Conservation (phyloP, 768 basidiomycete species). For the Boletus vermiculosoides region DNA sequence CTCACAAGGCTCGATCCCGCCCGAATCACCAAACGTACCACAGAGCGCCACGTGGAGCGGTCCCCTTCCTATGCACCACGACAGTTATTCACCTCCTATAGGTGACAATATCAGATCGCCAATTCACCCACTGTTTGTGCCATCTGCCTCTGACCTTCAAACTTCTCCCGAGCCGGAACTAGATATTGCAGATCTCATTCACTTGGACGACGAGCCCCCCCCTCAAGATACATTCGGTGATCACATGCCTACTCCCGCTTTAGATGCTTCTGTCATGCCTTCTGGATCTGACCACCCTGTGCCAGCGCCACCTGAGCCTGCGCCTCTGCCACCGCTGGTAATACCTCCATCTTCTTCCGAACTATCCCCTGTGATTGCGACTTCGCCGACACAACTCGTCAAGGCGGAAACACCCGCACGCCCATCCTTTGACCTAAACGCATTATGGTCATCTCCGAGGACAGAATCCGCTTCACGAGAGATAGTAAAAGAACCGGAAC, state of each 20-base stretch:
- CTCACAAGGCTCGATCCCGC: constrained; percentile 56
- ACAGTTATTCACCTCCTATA: constrained; percentile 27
- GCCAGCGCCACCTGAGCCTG: constrained; percentile 15
- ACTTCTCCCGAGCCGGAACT: constrained; percentile 55
- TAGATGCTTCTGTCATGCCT: constrained; percentile 13
- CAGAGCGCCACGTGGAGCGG: constrained; percentile 58
- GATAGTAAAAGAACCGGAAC: constrained; percentile 24
- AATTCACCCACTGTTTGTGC: constrained; percentile 35
- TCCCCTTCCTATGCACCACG: constrained; percentile 47
- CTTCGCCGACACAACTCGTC: constrained; percentile 23
- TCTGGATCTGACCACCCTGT: constrained; percentile 6
- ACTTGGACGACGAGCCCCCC: constrained; percentile 63
- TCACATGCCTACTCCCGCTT: constrained; percentile 15
- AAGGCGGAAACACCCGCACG: constrained; percentile 47
- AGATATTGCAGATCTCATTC: constrained; percentile 73
- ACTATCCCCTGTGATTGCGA: constrained; percentile 23
- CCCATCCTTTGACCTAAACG: constrained; percentile 66
- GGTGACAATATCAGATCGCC: constrained; percentile 27
- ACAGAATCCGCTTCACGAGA: constrained; percentile 26
- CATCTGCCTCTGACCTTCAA: constrained; percentile 41
- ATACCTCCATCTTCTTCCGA: constrained; percentile 48
- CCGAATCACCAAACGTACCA: constrained; percentile 63
- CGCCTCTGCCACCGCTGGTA: constrained; percentile 36
- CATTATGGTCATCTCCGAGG: constrained; percentile 64
- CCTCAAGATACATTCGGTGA: constrained; percentile 34